Percentiles rank a stretch among this genome's conserved stretches.
Evolutionary conservation across 805 yeast species (phyloP).

Genomic region (Pachysolen tannophilus): DNA sequence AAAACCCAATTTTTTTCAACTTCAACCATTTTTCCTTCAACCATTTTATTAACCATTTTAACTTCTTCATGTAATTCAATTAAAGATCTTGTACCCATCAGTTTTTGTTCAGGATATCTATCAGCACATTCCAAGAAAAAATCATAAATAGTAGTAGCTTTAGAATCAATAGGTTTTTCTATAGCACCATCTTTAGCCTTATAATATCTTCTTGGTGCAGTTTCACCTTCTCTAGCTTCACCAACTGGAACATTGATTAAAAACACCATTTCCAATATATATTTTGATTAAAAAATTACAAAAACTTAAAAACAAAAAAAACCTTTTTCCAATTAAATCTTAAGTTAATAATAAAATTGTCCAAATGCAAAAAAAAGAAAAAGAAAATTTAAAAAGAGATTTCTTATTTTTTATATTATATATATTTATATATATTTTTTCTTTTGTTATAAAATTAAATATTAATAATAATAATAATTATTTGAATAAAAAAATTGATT

Average conservation of each 20-base stretch:
- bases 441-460: no score
- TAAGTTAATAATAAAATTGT: no score
- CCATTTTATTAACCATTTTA: conserved; percentile 61
- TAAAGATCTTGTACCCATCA: conserved; percentile 76
- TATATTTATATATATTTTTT: no score
- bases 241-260: conserved; percentile 54
- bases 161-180: conserved; percentile 53
- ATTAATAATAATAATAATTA: no score
- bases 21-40: conserved; percentile 67
- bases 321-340: no score
- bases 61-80: conserved; percentile 68
- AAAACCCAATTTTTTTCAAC: conserved; percentile 84
- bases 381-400: no score
- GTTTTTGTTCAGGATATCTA: conserved; percentile 42
- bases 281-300: no score
- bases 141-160: conserved; percentile 65
- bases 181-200: conserved; percentile 38
- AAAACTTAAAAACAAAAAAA: no score
- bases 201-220: conserved; percentile 71
- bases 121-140: conserved; percentile 53
- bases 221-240: conserved; percentile 65
- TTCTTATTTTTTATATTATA: no score
- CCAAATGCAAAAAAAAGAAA: no score
- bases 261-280: conserved; percentile 23
- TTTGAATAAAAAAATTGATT: no score